Conservation (phyloP, 176 grass and related monocot genomes). For the Aegilops bicornis region DNA sequence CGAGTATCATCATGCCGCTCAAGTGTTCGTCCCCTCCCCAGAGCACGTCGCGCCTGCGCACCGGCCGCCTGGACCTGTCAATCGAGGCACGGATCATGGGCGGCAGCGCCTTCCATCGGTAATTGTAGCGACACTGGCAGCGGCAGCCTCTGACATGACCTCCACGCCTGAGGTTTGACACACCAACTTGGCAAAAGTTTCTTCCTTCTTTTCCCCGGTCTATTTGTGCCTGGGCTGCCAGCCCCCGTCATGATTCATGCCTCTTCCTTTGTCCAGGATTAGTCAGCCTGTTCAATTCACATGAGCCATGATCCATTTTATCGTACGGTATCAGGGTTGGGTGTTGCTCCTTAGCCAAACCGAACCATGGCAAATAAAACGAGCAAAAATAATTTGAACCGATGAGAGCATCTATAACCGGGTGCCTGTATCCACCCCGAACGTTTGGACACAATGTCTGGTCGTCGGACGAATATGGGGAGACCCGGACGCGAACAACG, state of each 20-base stretch:
- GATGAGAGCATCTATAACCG: too few species aligned
- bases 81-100: conserved; percentile 1
- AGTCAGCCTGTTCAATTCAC: background rate
- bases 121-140: conserved; percentile 24
- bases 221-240: background rate
- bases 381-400: too few species aligned
- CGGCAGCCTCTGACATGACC: background rate
- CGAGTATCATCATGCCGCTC: background rate
- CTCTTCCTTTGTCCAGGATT: background rate
- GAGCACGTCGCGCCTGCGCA: background rate
- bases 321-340: background rate
- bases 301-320: background rate
- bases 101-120: conserved; percentile 26
- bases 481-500: too few species aligned
- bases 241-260: background rate
- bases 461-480: too few species aligned
- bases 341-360: too few species aligned
- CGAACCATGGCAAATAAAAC: too few species aligned
- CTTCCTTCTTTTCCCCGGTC: background rate
- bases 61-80: conserved; percentile 39
- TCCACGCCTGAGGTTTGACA: background rate
- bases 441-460: too few species aligned
- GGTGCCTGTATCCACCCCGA: too few species aligned
- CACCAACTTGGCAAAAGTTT: conserved; percentile 32
- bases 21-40: background rate